phyloP scores from a whole-genome alignment of 2,329 filamentous ascomycete species.

The Sarocladium brachiariae region DNA sequence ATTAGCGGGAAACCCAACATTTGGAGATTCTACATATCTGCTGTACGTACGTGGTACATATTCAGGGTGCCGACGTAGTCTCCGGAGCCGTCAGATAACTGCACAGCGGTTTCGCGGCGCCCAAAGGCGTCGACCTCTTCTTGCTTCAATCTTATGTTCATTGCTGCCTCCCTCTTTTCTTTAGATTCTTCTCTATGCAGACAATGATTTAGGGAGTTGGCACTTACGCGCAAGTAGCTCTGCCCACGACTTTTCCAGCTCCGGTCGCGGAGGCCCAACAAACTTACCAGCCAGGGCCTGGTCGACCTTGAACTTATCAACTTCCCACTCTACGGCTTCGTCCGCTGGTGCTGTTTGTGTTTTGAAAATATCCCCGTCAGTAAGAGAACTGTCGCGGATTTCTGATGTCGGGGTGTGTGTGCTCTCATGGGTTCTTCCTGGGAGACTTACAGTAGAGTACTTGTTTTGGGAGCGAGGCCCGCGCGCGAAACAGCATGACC shows the following conservation, averaged over 20 bases:
- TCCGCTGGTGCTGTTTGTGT: slow-evolving; percentile 11
- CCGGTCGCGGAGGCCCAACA: slow-evolving; percentile 10
- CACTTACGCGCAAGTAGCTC: slow-evolving; percentile 9
- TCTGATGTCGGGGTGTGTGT: no score
- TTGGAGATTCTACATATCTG: neutral
- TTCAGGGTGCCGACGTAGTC: slow-evolving; percentile 11
- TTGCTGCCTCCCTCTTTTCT: neutral
- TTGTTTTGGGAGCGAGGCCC: neutral
- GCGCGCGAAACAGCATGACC: neutral
- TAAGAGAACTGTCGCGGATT: no score
- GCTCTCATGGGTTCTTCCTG: no score
- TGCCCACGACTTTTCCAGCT: slow-evolving; percentile 10
- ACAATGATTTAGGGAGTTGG: no score
- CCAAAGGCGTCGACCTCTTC: slow-evolving; percentile 9
- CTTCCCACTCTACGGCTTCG: slow-evolving; percentile 9
- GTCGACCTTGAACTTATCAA: slow-evolving; percentile 7
- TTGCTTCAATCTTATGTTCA: slow-evolving; percentile 6
- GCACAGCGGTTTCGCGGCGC: slow-evolving; percentile 9
- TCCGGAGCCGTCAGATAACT: slow-evolving; percentile 9
- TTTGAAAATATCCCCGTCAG: no score
- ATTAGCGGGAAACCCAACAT: no score
- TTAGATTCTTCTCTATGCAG: no score
- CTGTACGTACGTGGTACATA: slow-evolving; percentile 10
- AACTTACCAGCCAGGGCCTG: slow-evolving; percentile 9
- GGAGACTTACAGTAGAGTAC: slow-evolving; percentile 8